Evolutionary conservation across 768 basidiomycete genomes (phyloP), one percentile per base, ranked within the genome.

Genomic region (Agaricus subrufescens): DNA sequence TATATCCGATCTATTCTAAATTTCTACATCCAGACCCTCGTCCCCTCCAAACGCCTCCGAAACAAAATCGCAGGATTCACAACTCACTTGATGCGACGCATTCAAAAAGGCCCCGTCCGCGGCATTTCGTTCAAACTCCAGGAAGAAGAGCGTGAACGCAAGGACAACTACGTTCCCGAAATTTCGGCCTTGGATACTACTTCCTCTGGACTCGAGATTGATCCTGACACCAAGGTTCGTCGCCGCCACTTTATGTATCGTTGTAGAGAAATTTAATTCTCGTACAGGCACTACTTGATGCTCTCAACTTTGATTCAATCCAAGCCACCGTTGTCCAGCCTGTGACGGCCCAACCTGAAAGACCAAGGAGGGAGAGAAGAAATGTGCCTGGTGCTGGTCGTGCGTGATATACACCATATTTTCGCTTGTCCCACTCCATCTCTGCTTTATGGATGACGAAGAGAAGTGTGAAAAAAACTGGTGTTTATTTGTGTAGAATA

Each of bases 11-110:
- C 51, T 50, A 52, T 40, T 31, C 39, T 47, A 39, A 49, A 19
- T 19, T 19, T 34, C 10, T 52, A 37, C 4, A 45, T 15, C 29
- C 58, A 93, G 91, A 91, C 93, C 57, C 78, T 90, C 62, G 95
- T 99, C 63, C 96, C 96, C 58, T 98, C 97, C 55, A 98, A 99
- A 79, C 93, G 96, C 65, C 86, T 99, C 66, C 87, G 97, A 71
- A 99, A 99, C 91, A 99, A 99, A 84, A 90, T 99, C 69, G 88
- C 96, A 10, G 97, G 97, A 46, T 99, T 98, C 86, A 99, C 97
- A 58, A 99, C 97, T 67, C 97, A 99, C 72, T 80, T 99, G 73
- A 99, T 99, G 97, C 98, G 94, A 84, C 94, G 97, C 69, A 99
- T 99, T 67, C 94, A 97, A 75, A 86, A 86, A 58, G 97, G 97